Evolutionary conservation across 345 rosid genomes (phyloP).

Genomic region (Pistacia atlantica): DNA sequence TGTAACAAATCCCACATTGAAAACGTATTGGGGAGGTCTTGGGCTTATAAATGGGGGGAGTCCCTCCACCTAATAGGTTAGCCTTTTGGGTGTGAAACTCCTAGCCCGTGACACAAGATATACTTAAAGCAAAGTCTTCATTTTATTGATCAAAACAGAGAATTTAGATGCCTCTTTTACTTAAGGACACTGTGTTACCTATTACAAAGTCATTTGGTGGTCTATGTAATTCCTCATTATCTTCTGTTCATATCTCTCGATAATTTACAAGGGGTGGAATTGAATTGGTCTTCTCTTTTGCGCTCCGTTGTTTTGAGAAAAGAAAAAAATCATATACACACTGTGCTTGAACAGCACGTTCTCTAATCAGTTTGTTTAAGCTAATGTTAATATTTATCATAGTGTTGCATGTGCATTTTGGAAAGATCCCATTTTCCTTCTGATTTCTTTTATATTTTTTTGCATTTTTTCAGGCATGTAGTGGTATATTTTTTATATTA

Average conservation of each 20-base stretch:
- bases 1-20: too few species aligned
- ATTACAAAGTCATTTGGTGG: constrained; percentile 4
- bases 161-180: background rate
- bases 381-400: too few species aligned
- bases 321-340: background rate
- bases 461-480: background rate
- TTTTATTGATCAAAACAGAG: background rate
- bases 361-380: too few species aligned
- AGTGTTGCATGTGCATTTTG: background rate
- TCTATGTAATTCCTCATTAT: background rate
- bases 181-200: background rate
- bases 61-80: too few species aligned
- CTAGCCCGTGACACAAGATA: too few species aligned
- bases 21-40: too few species aligned
- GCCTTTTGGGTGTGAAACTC: too few species aligned
- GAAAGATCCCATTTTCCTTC: background rate
- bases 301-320: too few species aligned
- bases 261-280: too few species aligned
- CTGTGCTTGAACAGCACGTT: background rate
- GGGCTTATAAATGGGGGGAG: too few species aligned
- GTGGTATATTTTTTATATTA: constrained; percentile 8
- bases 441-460: constrained; percentile 5
- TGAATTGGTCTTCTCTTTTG: too few species aligned
- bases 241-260: background rate
- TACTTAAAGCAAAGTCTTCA: background rate